Evolutionary conservation across 345 rosid species (phyloP), one percentile per base, ranked within the genome.

Genomic region (Eucalyptus camaldulensis): DNA sequence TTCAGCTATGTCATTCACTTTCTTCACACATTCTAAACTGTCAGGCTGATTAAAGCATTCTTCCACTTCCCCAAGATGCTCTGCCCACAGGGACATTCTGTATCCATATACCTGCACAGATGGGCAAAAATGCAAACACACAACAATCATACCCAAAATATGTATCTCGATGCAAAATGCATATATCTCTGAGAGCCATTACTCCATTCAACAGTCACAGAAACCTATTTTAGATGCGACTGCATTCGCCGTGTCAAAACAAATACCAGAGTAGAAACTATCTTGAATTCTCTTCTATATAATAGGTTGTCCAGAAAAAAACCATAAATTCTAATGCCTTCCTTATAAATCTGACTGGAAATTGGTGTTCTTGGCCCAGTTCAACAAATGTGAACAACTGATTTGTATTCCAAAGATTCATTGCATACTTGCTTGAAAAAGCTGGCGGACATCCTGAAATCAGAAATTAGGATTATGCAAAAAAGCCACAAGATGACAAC

Each of bases 1-100:
- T 50, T 91, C 93, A 1, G 98, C 96, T 58, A 94, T 93, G 50
- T 67, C 53, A n/a, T 98, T 98, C 60, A 97, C 97, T 43, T 56
- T 89, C 91, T 81, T 93, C 83, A 98, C 95, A 31, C 99, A 98
- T 81, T 90, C 94, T 88, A 94, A 88, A 91, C 91, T 94, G 88
- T 90, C 92, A 11, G 99, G 95, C 87, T 95, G 93, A 90, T 69
- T 12, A 69, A 93, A 95, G 53, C 89, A 80, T 22, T 85, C 90
- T n/a, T 92, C 92, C 24, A 91, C 76, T 88, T 53, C 58, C 76
- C 96, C 98, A 56, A 98, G 94, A 92, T 98, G 99, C 94, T 98
- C 99, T 22, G 94, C 94, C 99, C 99, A 98, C 80, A 98, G 92
- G 8, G 99, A 95, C 98, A 93, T 95, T 93, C 99, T 95, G 92